phyloP scores from a whole-genome alignment of 768 basidiomycete genomes.

The Omphalotus guepiniiformis region DNA sequence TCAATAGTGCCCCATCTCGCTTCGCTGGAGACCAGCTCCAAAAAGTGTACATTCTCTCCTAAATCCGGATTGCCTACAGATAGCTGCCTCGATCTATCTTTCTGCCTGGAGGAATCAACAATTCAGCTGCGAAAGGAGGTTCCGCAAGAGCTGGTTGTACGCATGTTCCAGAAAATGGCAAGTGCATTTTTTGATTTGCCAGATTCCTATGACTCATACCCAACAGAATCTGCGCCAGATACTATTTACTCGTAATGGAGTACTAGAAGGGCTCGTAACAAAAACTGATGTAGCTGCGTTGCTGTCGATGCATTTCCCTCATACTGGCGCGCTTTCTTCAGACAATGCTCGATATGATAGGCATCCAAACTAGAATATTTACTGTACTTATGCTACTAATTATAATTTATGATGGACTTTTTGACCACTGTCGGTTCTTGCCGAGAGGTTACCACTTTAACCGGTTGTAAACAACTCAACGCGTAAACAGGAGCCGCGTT shows the following conservation, averaged over 20 bases:
- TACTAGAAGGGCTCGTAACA: constrained; percentile 61
- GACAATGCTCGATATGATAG: background rate
- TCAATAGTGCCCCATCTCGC: constrained; percentile 23
- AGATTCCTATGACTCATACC: constrained; percentile 1
- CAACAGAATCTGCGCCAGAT: constrained; percentile 63
- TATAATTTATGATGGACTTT: no score
- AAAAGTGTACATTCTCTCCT: constrained; percentile 40
- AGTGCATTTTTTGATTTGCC: constrained; percentile 7
- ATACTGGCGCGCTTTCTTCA: constrained; percentile 37
- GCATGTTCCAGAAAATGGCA: constrained; percentile 73
- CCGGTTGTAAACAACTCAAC: no score
- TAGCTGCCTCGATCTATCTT: constrained; percentile 24
- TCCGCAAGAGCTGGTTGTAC: constrained; percentile 66
- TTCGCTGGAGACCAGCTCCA: constrained; percentile 25
- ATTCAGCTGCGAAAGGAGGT: constrained; percentile 66
- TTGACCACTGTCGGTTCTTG: no score
- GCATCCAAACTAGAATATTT: no score
- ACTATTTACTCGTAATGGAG: constrained; percentile 57
- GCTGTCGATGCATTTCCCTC: constrained; percentile 53
- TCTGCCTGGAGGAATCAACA: constrained; percentile 40
- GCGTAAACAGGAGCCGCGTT: no score
- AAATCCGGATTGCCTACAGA: constrained; percentile 33
- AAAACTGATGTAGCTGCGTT: constrained; percentile 62
- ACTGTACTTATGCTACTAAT: no score
- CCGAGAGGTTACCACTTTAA: no score